Percentiles rank a stretch among this genome's conserved stretches.
Conservation (phyloP, 2,329 filamentous ascomycete genomes). For the Botrytis byssoidea region DNA sequence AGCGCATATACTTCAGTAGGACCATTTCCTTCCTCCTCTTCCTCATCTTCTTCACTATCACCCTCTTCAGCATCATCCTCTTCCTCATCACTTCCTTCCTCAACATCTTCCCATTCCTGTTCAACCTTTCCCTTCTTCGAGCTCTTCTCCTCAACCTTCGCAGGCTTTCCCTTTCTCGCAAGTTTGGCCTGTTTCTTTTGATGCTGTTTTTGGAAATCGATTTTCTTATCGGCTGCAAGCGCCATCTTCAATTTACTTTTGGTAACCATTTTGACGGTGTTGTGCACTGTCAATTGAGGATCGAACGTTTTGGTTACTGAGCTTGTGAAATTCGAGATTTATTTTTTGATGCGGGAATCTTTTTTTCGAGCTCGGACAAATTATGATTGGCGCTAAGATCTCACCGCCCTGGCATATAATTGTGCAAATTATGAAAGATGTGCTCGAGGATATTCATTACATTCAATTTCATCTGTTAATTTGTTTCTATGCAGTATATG, state of each 20-base stretch:
- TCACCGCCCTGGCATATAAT: conserved; percentile 18
- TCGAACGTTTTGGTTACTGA: conserved; percentile 13
- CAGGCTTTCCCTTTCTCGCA: conserved; percentile 49
- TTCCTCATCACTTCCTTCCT: conserved; percentile 41
- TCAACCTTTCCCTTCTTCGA: conserved; percentile 49
- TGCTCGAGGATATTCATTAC: background rate
- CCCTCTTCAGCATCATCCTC: conserved; percentile 31
- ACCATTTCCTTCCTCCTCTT: conserved; percentile 25
- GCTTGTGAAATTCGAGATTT: conserved; percentile 19
- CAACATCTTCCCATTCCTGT: conserved; percentile 47
- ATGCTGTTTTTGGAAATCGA: conserved; percentile 50
- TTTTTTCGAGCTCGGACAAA: conserved; percentile 21
- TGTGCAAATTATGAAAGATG: conserved; percentile 4
- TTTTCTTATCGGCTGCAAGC: conserved; percentile 54
- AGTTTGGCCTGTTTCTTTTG: conserved; percentile 41
- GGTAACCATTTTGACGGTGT: conserved; percentile 37
- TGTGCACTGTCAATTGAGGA: conserved; percentile 14
- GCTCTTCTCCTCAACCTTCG: conserved; percentile 43
- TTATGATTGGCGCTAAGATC: conserved; percentile 7
- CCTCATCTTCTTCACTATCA: conserved; percentile 40
- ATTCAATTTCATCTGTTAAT: background rate
- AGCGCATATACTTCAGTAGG: conserved; percentile 30
- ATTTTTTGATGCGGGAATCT: conserved; percentile 24
- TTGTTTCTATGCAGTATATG: background rate
- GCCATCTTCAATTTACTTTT: conserved; percentile 53